Evolutionary conservation across 495 filamentous ascomycete species (phyloP), one percentile per base, ranked within the genome.

Genomic region (Talaromyces adpressus): DNA sequence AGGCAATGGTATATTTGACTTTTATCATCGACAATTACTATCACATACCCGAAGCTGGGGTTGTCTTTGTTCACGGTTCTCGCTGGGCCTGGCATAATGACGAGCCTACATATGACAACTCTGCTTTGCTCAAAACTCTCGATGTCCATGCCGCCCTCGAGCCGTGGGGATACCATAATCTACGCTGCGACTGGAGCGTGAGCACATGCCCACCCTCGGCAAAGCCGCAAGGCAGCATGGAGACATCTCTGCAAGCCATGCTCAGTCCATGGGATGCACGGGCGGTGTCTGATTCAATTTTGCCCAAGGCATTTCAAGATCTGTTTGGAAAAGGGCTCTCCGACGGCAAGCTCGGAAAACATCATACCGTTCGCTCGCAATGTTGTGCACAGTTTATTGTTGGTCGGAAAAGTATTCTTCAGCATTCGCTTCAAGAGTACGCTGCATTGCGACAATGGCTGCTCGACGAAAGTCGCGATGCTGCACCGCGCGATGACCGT

Each of bases 21-120:
- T 89, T 87, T 71, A 75, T 90, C 54, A 84, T 87, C 66, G 85
- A 89, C 70, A 83, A 86, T 69, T 89, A 89, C 72, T 79, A 82
- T 61, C 60, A 76, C 1, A 77, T 90, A 32, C 84, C 85, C 14
- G 78, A 68, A 3, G 59, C 71, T 0, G 77, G 77, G 0, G 73
- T 72, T 0, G 77, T 81, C n/a, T 80, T 81, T 53, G 68, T 77
- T 3, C 78, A 81, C 57, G 76, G 76, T 16, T 75, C 71, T 3
- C 71, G 77, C 22, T 78, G 70, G 69, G 73, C 76, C 2, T 80
- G 77, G 78, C 78, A 80, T 63, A 80, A 80, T 59, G 77, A 79
- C 59, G 61, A 67, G 36, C 72, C 73, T 0, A 67, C 70, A 34
- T 79, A 79, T 67, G 76, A 79, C 63, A 79, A 80, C 59, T 66